Evolutionary conservation across 1,284 basidiomycete species (phyloP).

Genomic region (Naganishia liquefaciens): DNA sequence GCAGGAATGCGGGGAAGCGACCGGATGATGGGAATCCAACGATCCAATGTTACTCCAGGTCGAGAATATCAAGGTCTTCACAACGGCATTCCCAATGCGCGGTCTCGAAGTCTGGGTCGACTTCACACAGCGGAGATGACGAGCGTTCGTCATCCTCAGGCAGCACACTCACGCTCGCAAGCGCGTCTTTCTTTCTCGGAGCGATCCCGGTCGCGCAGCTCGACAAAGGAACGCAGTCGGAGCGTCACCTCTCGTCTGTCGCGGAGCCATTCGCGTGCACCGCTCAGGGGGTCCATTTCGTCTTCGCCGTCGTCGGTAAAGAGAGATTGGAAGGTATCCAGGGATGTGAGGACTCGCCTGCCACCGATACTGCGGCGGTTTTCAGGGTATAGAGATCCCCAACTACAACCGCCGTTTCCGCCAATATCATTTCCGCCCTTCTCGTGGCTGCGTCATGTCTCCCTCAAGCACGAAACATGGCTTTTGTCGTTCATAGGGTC

Average conservation of each 20-base stretch:
- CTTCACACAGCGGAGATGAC: too few species aligned
- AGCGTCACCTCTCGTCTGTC: not conserved
- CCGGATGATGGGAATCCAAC: too few species aligned
- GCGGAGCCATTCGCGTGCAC: constrained; percentile 18
- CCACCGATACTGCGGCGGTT: constrained; percentile 39
- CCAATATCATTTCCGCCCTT: constrained; percentile 45
- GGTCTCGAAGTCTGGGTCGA: too few species aligned
- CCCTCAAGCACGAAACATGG: constrained; percentile 57
- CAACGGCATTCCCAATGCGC: too few species aligned
- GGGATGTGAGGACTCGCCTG: constrained; percentile 40
- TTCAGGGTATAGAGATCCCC: constrained; percentile 39
- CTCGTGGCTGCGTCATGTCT: constrained; percentile 46
- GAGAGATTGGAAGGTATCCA: not conserved
- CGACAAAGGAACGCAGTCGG: not conserved
- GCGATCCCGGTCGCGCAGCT: not conserved
- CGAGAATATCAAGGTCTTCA: too few species aligned
- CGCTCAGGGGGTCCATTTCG: not conserved
- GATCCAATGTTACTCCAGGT: too few species aligned
- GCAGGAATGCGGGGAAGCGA: too few species aligned
- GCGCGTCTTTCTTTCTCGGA: not conserved
- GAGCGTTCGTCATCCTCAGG: not conserved
- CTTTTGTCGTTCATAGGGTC: constrained; percentile 60
- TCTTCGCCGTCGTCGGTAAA: not conserved
- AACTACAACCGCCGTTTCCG: constrained; percentile 35
- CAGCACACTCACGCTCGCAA: not conserved